phyloP scores from a whole-genome alignment of 192 early-diverging fungal species.

The Paraglomus occultum region DNA sequence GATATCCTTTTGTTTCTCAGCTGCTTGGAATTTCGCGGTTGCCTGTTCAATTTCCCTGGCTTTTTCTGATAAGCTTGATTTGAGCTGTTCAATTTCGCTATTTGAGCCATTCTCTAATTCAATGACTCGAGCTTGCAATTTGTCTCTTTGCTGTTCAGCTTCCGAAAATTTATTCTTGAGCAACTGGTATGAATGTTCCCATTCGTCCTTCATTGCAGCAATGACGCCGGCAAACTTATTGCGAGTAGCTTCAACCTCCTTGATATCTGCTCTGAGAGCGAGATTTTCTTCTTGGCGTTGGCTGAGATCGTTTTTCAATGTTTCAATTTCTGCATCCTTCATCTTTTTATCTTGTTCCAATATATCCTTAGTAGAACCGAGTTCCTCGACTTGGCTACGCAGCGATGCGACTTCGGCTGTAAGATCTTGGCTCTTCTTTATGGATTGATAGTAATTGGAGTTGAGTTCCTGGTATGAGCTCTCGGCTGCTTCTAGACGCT shows the following conservation, averaged over 20 bases:
- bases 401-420: not conserved
- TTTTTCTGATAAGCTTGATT: not conserved
- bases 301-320: too few species aligned
- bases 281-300: not conserved
- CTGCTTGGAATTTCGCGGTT: not conserved
- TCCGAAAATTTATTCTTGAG: not conserved
- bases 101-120: not conserved
- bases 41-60: not conserved
- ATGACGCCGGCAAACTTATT: constrained; percentile 3
- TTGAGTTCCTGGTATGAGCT: not conserved
- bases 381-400: constrained; percentile 1
- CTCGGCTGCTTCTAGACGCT: not conserved
- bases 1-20: not conserved
- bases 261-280: not conserved
- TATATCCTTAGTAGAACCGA: not conserved
- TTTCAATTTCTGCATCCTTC: not conserved
- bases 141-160: not conserved
- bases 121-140: not conserved
- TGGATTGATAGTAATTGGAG: not conserved
- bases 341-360: constrained; percentile 5
- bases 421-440: not conserved
- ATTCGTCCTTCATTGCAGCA: constrained; percentile 7
- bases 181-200: constrained; percentile 12
- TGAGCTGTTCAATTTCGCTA: not conserved
- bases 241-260: constrained; percentile 3